These are phyloP conservation scores for Aspergillus eucalypticola DNA, from an alignment of 2,329 filamentous ascomycete genomes.

Conservation along the genomic window DNA sequence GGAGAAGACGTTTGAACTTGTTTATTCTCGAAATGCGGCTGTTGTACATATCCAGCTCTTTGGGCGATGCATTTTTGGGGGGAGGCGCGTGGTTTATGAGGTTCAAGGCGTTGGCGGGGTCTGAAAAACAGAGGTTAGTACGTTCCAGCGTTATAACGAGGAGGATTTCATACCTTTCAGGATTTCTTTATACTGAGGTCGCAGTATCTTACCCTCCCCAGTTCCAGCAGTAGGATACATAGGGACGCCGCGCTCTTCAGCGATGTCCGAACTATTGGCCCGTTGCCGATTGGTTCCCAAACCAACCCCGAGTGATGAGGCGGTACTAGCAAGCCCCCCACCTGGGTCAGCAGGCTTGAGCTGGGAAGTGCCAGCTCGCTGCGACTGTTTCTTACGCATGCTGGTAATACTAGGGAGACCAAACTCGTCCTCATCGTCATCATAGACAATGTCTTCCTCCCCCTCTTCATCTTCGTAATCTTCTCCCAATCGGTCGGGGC, in stretches of 20 bases:
- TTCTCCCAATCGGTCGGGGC: slow-evolving; percentile 33
- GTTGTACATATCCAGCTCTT: slow-evolving; percentile 82
- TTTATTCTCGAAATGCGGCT: slow-evolving; percentile 92
- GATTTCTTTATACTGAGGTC: slow-evolving; percentile 97
- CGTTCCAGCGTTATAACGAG: neutral
- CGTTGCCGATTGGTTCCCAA: slow-evolving; percentile 58
- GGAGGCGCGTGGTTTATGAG: slow-evolving; percentile 84
- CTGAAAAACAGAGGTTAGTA: slow-evolving; percentile 29
- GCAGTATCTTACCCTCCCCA: slow-evolving; percentile 88
- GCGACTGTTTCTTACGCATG: slow-evolving; percentile 72
- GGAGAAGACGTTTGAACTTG: slow-evolving; percentile 95
- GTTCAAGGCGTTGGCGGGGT: slow-evolving; percentile 90
- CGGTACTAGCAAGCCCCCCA: slow-evolving; percentile 25
- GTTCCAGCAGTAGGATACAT: slow-evolving; percentile 87
- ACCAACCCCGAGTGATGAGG: slow-evolving; percentile 32
- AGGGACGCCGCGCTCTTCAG: slow-evolving; percentile 79
- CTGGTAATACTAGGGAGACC: slow-evolving; percentile 88
- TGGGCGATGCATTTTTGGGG: slow-evolving; percentile 71
- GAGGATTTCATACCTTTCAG: slow-evolving; percentile 58
- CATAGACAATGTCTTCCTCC: slow-evolving; percentile 73
- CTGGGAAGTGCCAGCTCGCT: slow-evolving; percentile 38
- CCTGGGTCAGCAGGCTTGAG: slow-evolving; percentile 50
- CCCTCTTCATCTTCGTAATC: slow-evolving; percentile 69
- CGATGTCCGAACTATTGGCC: slow-evolving; percentile 90
- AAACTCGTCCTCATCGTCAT: slow-evolving; percentile 93